phyloP scores from a whole-genome alignment of 2,329 filamentous ascomycete genomes.

The Diplodia scrobiculata region DNA sequence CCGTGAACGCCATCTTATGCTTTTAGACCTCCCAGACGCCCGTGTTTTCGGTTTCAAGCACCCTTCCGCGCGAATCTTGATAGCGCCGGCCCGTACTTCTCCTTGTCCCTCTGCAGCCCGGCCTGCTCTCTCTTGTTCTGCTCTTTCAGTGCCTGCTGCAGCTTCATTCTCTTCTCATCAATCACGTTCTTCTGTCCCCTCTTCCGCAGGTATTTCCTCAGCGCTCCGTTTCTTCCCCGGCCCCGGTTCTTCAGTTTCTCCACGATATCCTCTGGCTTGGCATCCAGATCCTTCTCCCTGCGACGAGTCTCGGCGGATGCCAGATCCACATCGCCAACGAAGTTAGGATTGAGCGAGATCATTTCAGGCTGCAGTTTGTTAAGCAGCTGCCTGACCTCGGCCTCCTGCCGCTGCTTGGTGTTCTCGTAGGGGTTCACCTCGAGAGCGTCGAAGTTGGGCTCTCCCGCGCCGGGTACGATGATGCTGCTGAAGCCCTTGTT shows the following conservation, averaged over 20 bases:
- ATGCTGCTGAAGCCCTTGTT: conserved; percentile 84
- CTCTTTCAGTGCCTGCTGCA: conserved; percentile 76
- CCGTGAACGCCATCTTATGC: conserved; percentile 9
- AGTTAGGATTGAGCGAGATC: conserved; percentile 92
- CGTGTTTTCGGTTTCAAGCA: not conserved
- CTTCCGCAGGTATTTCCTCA: conserved; percentile 88
- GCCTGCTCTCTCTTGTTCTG: conserved; percentile 69
- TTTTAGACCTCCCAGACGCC: conserved; percentile 17
- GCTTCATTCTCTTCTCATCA: conserved; percentile 87
- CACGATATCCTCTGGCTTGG: conserved; percentile 62
- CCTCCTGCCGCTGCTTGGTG: conserved; percentile 85
- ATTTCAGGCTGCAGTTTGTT: conserved; percentile 97
- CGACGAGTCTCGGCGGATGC: conserved; percentile 75
- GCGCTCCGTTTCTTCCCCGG: conserved; percentile 82
- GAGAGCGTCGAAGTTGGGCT: conserved; percentile 92
- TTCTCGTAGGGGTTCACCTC: conserved; percentile 94
- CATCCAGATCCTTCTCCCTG: conserved; percentile 78
- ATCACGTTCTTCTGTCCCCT: conserved; percentile 91
- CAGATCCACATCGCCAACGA: conserved; percentile 83
- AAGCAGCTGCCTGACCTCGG: conserved; percentile 83
- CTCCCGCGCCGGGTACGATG: conserved; percentile 90
- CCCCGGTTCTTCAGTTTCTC: conserved; percentile 72
- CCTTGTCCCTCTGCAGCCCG: conserved; percentile 67
- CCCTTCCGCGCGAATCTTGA: conserved; percentile 78
- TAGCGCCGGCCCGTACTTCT: conserved; percentile 81